phyloP scores from a whole-genome alignment of 371 early-diverging fungal genomes.

The Apophysomyces variabilis region DNA sequence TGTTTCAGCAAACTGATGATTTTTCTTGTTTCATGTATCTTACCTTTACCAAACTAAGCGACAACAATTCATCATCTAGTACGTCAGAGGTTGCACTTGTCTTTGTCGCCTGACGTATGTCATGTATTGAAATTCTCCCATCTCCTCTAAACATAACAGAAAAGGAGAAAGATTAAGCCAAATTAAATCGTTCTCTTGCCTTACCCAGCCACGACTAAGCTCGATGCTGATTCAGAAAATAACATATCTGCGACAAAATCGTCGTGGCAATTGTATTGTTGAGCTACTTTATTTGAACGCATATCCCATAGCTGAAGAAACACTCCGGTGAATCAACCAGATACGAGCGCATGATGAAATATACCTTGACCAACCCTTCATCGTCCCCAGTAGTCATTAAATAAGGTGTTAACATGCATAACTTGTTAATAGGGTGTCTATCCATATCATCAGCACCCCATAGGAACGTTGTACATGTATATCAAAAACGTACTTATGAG shows the following conservation, averaged over 20 bases:
- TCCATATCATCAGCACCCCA: neutral
- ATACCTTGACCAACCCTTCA: conserved; percentile 78
- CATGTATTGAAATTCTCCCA: conserved; percentile 84
- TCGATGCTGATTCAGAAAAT: conserved; percentile 60
- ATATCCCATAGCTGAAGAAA: conserved; percentile 75
- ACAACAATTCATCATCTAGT: conserved; percentile 90
- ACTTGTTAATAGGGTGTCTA: conserved; percentile 76
- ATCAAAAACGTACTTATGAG: conserved; percentile 64
- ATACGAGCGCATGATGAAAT: neutral
- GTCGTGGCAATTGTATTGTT: conserved; percentile 74
- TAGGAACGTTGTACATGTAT: neutral
- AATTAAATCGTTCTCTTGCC: neutral
- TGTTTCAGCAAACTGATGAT: too few species aligned
- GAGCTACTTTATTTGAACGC: conserved; percentile 64
- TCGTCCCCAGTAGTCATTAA: conserved; percentile 89
- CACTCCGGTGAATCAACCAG: too few species aligned
- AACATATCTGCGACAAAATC: conserved; percentile 88
- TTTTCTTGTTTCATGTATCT: neutral
- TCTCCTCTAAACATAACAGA: conserved; percentile 65
- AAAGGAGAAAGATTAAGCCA: neutral
- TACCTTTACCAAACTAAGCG: conserved; percentile 72
- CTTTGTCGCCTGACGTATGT: conserved; percentile 72
- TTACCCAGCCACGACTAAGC: conserved; percentile 71
- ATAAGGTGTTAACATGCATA: conserved; percentile 65
- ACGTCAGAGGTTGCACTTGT: conserved; percentile 74